phyloP scores from a whole-genome alignment of 139 green algal species.

The Coelastrella sp. region DNA sequence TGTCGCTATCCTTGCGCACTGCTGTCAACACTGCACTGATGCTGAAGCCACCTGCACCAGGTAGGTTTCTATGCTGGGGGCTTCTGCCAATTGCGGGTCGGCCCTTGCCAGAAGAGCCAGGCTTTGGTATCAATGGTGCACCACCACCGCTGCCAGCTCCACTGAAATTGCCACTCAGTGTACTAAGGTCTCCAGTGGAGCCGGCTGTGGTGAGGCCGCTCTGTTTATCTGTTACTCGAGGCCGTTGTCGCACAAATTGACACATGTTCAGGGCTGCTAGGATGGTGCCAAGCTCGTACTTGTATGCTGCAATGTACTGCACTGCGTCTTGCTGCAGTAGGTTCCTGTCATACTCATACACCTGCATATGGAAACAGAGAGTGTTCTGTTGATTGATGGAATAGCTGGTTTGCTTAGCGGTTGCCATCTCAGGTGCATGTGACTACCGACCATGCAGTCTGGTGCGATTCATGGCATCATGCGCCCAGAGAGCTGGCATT shows the following conservation, averaged over 20 bases:
- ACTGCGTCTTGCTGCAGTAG: constrained; percentile 82
- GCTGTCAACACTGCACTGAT: constrained; percentile 11
- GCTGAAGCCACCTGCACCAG: constrained; percentile 1
- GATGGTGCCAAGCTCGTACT: constrained; percentile 75
- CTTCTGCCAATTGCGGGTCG: not conserved
- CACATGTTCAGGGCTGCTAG: constrained; percentile 78
- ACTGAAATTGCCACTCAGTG: not conserved
- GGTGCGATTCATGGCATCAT: too few relatives aligned
- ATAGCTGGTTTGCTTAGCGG: too few relatives aligned
- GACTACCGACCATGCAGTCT: too few relatives aligned
- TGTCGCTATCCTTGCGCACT: not conserved
- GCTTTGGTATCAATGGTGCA: constrained; percentile 2
- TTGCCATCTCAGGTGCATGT: too few relatives aligned
- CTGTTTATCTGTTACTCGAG: not conserved
- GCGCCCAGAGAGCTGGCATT: too few relatives aligned
- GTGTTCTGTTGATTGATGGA: not conserved
- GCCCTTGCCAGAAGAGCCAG: not conserved
- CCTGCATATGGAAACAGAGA: constrained; percentile 55
- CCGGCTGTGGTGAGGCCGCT: constrained; percentile 11
- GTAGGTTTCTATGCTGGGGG: not conserved
- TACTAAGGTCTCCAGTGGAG: not conserved
- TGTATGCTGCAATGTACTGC: constrained; percentile 77
- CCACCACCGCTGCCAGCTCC: not conserved
- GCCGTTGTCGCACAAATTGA: constrained; percentile 56
- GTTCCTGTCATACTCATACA: constrained; percentile 90